phyloP scores from a whole-genome alignment of 164 flowering plant species.

The Sedum album region DNA sequence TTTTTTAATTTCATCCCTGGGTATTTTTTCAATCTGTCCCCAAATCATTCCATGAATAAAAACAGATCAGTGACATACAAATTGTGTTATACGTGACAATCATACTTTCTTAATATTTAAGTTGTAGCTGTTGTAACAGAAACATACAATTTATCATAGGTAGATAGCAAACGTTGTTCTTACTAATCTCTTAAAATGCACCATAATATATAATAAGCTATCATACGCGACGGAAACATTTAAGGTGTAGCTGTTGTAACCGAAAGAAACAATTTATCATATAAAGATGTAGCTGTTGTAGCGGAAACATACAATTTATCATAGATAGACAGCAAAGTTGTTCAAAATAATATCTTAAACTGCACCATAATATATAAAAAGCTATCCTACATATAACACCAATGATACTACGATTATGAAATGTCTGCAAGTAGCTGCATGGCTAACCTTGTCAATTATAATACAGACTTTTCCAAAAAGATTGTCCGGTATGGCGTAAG shows the following conservation, averaged over 20 bases:
- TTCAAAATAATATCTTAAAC: too few species aligned
- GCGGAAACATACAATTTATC: too few species aligned
- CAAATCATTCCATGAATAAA: background rate
- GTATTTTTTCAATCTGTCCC: constrained; percentile 71
- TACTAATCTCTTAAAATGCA: too few species aligned
- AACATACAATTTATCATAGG: too few species aligned
- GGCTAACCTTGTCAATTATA: constrained; percentile 83
- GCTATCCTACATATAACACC: background rate
- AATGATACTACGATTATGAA: background rate
- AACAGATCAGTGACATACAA: background rate
- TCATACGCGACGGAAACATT: background rate
- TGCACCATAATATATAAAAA: background rate
- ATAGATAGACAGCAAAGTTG: background rate
- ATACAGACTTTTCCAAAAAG: constrained; percentile 78
- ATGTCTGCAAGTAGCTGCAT: background rate
- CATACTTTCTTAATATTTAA: too few species aligned
- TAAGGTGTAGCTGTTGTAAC: background rate
- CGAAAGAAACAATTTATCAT: background rate
- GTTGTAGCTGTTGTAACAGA: too few species aligned
- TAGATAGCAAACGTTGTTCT: background rate
- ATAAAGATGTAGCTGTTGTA: too few species aligned
- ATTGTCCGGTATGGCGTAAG: constrained; percentile 56
- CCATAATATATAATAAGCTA: background rate
- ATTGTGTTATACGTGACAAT: too few species aligned
- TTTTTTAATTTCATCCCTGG: constrained; percentile 61